Percentiles rank a stretch among this genome's conserved stretches.
These are phyloP conservation scores for Tylopilus sp. DNA, from an alignment of 768 basidiomycete species.

Conservation along the genomic window DNA sequence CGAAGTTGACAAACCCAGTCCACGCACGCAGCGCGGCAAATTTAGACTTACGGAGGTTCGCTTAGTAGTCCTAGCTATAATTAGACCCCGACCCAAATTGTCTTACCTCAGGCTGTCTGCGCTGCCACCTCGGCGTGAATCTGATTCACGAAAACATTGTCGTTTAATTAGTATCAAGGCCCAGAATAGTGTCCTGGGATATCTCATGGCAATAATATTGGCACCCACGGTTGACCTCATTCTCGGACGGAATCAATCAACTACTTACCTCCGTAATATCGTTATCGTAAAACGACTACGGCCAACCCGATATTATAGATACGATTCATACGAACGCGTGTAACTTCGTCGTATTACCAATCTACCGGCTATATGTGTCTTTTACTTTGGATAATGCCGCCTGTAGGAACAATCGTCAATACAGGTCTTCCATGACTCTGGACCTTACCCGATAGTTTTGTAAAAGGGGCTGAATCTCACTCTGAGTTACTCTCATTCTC, in stretches of 20 bases:
- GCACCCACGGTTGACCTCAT: no score
- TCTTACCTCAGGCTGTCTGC: no score
- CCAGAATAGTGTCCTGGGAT: no score
- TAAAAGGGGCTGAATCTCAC: constrained; percentile 53
- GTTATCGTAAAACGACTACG: background rate
- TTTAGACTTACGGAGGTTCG: background rate
- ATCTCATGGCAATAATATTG: no score
- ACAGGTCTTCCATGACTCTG: background rate
- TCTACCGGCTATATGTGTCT: constrained; percentile 24
- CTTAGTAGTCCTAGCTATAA: background rate
- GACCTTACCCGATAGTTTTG: constrained; percentile 64
- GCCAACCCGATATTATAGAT: background rate
- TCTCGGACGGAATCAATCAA: background rate
- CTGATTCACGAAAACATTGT: no score
- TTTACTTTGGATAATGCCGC: constrained; percentile 23
- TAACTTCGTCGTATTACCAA: background rate
- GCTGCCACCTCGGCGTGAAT: no score
- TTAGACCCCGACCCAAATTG: no score
- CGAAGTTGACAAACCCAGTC: no score
- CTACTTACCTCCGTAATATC: background rate
- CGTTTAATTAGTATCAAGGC: no score
- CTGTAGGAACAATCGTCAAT: background rate
- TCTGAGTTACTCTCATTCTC: constrained; percentile 59
- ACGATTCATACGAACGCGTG: background rate
- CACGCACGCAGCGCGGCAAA: background rate